These are phyloP conservation scores for Sphaerulina vaccinii DNA, from an alignment of 2,329 filamentous ascomycete species.

Conservation along the genomic window DNA sequence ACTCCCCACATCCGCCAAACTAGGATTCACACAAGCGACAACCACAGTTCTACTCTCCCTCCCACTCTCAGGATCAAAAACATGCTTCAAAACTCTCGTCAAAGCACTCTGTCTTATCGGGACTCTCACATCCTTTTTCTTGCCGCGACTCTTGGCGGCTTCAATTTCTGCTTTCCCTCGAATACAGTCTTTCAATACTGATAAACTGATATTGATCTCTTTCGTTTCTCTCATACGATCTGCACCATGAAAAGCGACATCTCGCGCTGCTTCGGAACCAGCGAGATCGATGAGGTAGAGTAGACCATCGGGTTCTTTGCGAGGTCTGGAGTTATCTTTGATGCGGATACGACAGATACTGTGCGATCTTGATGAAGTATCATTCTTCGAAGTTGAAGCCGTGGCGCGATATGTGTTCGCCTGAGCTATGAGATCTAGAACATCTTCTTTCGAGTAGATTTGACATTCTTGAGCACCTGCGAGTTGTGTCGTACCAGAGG, in stretches of 20 bases:
- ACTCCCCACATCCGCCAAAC: slow-evolving; percentile 7
- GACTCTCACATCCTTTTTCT: slow-evolving; percentile 1
- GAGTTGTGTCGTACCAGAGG: slow-evolving; percentile 1
- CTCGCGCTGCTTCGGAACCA: slow-evolving; percentile 17
- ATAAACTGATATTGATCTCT: slow-evolving; percentile 18
- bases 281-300: slow-evolving; percentile 19
- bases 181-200: slow-evolving; percentile 17
- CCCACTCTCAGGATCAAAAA: slow-evolving; percentile 10
- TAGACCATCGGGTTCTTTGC: background rate
- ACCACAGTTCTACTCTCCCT: slow-evolving; percentile 8
- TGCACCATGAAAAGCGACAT: slow-evolving; percentile 11
- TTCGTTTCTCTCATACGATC: slow-evolving; percentile 15
- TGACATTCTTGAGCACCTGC: slow-evolving; percentile 5
- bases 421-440: slow-evolving; percentile 5
- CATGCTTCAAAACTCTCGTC: slow-evolving; percentile 19
- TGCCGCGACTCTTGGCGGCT: background rate
- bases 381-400: slow-evolving; percentile 12
- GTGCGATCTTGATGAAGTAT: slow-evolving; percentile 17
- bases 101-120: slow-evolving; percentile 10
- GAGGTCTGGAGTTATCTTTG: background rate
- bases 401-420: background rate
- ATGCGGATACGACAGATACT: slow-evolving; percentile 15
- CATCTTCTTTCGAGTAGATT: background rate
- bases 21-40: slow-evolving; percentile 15
- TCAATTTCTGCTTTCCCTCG: slow-evolving; percentile 14